phyloP scores from a whole-genome alignment of 139 green algal species.

The Bryopsis sp. region DNA sequence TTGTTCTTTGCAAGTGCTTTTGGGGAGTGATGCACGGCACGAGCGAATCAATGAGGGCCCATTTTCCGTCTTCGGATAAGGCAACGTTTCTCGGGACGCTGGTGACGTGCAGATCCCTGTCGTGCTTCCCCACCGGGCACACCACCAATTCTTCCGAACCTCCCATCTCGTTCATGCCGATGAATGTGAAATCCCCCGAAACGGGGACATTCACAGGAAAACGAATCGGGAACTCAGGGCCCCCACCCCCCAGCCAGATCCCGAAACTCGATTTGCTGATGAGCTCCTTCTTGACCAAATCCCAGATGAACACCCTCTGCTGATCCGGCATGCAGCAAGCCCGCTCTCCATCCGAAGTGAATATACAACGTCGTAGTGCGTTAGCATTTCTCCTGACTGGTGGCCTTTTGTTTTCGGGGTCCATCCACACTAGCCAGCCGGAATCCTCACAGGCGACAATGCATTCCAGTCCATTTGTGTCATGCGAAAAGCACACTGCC shows the following conservation, averaged over 20 bases:
- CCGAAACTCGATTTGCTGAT: neutral
- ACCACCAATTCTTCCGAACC: too few relatives aligned
- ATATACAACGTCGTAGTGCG: neutral
- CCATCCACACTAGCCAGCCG: constrained; percentile 12
- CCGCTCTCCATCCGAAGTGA: neutral
- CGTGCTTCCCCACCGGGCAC: too few relatives aligned
- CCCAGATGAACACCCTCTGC: neutral
- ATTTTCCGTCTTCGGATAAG: too few relatives aligned
- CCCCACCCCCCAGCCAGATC: neutral
- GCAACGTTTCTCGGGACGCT: too few relatives aligned
- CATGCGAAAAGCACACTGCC: constrained; percentile 8
- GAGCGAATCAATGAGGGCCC: too few relatives aligned
- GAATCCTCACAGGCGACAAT: constrained; percentile 15
- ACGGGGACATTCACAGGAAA: constrained; percentile 7
- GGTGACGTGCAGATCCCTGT: too few relatives aligned
- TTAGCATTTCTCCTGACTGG: neutral
- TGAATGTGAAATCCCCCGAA: neutral
- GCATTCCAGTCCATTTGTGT: neutral
- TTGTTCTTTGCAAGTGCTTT: too few relatives aligned
- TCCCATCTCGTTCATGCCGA: neutral
- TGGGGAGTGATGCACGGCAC: too few relatives aligned
- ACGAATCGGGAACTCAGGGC: too few relatives aligned
- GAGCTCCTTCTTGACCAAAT: neutral
- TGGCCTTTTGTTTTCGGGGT: neutral
- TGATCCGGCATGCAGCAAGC: constrained; percentile 9